Evolutionary conservation across 192 early-diverging fungal species (phyloP).

Genomic region (Funneliformis geosporum): DNA sequence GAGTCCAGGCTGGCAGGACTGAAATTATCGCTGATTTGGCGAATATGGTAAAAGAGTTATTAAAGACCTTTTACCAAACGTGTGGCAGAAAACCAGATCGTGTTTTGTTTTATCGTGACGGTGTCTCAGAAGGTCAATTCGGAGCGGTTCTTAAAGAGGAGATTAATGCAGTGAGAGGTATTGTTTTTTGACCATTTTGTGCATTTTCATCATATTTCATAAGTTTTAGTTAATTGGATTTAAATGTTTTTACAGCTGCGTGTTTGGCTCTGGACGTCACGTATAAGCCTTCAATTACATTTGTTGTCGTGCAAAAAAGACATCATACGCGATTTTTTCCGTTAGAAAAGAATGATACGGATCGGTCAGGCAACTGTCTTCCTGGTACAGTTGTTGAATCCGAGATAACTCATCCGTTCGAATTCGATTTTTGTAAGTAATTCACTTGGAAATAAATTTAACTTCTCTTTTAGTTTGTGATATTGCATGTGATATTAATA

Average conservation of each 20-base stretch:
- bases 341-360: conserved; percentile 54
- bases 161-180: conserved; percentile 61
- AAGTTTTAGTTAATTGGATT: background rate
- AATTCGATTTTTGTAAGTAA: conserved; percentile 80
- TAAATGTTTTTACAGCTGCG: conserved; percentile 50
- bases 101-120: conserved; percentile 89
- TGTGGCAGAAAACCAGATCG: conserved; percentile 71
- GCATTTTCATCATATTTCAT: conserved; percentile 31
- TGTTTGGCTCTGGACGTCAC: conserved; percentile 61
- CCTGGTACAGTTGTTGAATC: conserved; percentile 83
- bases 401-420: conserved; percentile 71
- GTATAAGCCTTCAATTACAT: conserved; percentile 83
- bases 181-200: background rate
- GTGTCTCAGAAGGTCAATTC: conserved; percentile 89
- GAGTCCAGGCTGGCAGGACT: conserved; percentile 66
- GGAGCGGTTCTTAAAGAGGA: conserved; percentile 72
- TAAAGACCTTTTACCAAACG: conserved; percentile 66
- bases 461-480: background rate
- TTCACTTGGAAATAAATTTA: background rate
- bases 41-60: conserved; percentile 64
- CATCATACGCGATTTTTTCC: conserved; percentile 90
- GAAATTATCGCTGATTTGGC: conserved; percentile 75
- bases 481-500: background rate
- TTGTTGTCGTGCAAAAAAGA: conserved; percentile 84
- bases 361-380: conserved; percentile 76